Evolutionary conservation across 768 basidiomycete species (phyloP), one percentile per base, ranked within the genome.

Genomic region (Auricularia heimuer): DNA sequence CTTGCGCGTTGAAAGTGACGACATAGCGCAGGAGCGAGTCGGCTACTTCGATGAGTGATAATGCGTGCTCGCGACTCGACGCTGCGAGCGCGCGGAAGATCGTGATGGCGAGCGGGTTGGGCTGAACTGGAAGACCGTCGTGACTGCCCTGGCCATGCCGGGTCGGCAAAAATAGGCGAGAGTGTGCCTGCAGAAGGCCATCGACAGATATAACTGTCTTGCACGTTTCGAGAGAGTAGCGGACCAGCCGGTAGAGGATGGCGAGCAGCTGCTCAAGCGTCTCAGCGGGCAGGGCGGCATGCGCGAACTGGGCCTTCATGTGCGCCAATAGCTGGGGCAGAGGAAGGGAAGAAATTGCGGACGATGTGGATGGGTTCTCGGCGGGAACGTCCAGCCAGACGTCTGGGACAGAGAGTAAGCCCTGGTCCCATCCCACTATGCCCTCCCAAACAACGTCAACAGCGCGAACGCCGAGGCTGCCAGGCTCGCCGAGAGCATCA

Each of bases 1-100:
- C 14, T 6, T 21, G 18, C 18, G 47, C 47, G 47, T 60, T 29
- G 24, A 60, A 34, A 6, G 34, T 24, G 10, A 35, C 56, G 60
- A 92, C 71, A 70, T 91, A 96, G 29, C 90, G 85, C 54, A 96
- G 78, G 1, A 91, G 81, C 0, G 85, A 78, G 68, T 90, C 88
- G 1, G 85, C 81, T 18, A 81, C 75, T 14, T 82, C 82, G 39
- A 81, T 71, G 6, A 93, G 74, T 4, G 77, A 76, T 10, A 74
- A 74, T 0, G 94, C 93, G 65, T 84, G 88, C 1, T 76, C 69
- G n/a, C 93, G 83, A 0, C 91, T 90, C 1, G 90, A 82, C 2
- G 74, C 73, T 0, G 84, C 84, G 35, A 94, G 78, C 0, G 78
- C 79, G 12, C 71, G 77, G 21, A 94, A 75, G 24, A 90, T 70